Conservation (phyloP, 768 basidiomycete genomes). For the Amanita pseudoporphyria region DNA sequence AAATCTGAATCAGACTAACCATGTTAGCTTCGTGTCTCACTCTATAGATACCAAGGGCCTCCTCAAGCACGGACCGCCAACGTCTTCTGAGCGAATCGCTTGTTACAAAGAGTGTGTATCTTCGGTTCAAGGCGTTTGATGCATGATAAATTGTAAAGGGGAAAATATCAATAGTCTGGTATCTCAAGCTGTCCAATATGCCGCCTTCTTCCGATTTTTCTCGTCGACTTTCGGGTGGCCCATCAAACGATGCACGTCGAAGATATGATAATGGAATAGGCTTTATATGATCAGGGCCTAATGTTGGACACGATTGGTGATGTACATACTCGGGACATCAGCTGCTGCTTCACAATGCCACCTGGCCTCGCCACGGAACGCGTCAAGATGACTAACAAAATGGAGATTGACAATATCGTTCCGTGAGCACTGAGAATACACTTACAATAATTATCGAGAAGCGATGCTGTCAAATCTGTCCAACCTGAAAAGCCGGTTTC, state of each 20-base stretch:
- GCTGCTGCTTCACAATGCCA: conserved; percentile 35
- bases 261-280: conserved; percentile 76
- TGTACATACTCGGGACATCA: conserved; percentile 56
- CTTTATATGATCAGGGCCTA: conserved; percentile 25
- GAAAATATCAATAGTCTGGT: conserved; percentile 46
- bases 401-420: neutral
- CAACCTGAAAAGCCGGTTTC: conserved; percentile 66
- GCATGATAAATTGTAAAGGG: conserved; percentile 77
- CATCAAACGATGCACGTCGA: conserved; percentile 57
- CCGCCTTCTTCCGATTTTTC: conserved; percentile 51
- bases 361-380: conserved; percentile 48
- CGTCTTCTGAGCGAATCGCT: conserved; percentile 48
- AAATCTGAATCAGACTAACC: conserved; percentile 30
- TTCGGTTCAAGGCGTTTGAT: conserved; percentile 38
- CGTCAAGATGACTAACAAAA: conserved; percentile 48
- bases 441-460: conserved; percentile 75
- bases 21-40: conserved; percentile 63
- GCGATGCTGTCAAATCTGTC: conserved; percentile 54
- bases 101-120: conserved; percentile 65
- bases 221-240: conserved; percentile 49
- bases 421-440: neutral
- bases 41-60: conserved; percentile 55
- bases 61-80: conserved; percentile 53
- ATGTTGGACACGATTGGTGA: neutral
- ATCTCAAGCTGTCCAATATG: conserved; percentile 45